phyloP scores from a whole-genome alignment of 345 rosid genomes.

The Pelargonium nanum region DNA sequence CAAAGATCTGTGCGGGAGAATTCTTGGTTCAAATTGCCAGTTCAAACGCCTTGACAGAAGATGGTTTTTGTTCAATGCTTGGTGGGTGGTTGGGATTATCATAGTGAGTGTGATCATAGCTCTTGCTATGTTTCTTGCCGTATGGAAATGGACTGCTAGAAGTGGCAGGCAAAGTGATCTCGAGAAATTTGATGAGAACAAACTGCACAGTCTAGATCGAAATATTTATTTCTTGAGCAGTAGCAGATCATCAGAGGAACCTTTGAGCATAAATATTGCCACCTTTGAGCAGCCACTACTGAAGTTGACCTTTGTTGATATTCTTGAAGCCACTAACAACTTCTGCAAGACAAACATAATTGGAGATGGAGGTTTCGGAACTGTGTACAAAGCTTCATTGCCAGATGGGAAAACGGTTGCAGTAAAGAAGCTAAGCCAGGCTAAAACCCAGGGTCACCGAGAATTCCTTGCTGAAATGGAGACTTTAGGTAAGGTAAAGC shows the following conservation, averaged over 20 bases:
- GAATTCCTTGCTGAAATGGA: constrained; percentile 96
- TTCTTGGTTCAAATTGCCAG: constrained; percentile 38
- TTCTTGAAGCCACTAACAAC: constrained; percentile 66
- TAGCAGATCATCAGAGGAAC: constrained; percentile 77
- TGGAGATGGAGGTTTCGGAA: constrained; percentile 93
- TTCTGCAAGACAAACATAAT: constrained; percentile 79
- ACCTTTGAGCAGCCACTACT: constrained; percentile 80
- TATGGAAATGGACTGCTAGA: constrained; percentile 36
- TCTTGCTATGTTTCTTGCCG: constrained; percentile 21
- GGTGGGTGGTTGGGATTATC: constrained; percentile 40
- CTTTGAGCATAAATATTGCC: constrained; percentile 75
- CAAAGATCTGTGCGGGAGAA: constrained; percentile 47
- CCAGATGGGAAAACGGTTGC: constrained; percentile 61
- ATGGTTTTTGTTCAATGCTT: constrained; percentile 27
- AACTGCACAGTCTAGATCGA: constrained; percentile 41
- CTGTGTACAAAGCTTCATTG: constrained; percentile 70
- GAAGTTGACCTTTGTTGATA: constrained; percentile 57
- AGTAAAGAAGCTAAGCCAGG: constrained; percentile 78
- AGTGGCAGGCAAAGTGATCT: constrained; percentile 25
- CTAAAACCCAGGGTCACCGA: constrained; percentile 72
- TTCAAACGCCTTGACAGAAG: constrained; percentile 19
- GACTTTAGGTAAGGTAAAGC: constrained; percentile 90
- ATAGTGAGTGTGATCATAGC: constrained; percentile 32
- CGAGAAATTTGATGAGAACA: constrained; percentile 43
- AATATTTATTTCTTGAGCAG: constrained; percentile 54